Base-by-base conservation (phyloP, 73 alveolate species). In the Symbiodinium pilosum region DNA sequence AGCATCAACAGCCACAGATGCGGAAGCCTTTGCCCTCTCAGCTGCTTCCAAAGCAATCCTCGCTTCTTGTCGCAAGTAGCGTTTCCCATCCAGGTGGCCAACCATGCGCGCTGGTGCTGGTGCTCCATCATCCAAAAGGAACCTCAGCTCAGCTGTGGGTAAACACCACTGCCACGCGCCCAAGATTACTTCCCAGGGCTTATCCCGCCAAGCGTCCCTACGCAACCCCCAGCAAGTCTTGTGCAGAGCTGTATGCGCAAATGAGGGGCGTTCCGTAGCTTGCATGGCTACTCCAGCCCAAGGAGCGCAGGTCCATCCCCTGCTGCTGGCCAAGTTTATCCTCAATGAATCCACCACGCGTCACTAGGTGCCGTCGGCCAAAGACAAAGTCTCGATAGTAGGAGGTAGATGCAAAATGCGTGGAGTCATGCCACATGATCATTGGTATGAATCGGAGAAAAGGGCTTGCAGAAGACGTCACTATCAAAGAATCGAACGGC, bases 371-470 rank as follows among this genome's bases (percentile, higher is more conserved):
- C 54, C 87, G 96, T 28, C 96, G 69, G 2, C 87, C 87, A 64
- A 89, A 89, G 41, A 89, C 96, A 75, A 89, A 89, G 52, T 54
- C 75, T 26, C 96, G 96, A 36, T 89, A 89, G 87, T 89, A 89
- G 38, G 9, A 39, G 0, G 87, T 89, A 36, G 75, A 68, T 28
- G 96, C 96, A 9, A 89, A 89, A 42, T 89, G 96, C 32, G 87
- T 89, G 87, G 96, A 89, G 75, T 89, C 96, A 39, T 89, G 96
- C 96, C 96, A 89, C 96, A 89, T 89, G 81, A 89, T 89, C 96
- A 89, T 89, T 18, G 96, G 96, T 73, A 89, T 89, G 52, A 89
- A 89, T 38, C 96, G 96, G 2, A 89, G 75, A 43, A 52, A 36
- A 21, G 87, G 47, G 26, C 87, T 36, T 77, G 20, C 94, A 52